Evolutionary conservation across 176 grass and related monocot species (phyloP).

Genomic region (Luzula sylvatica): DNA sequence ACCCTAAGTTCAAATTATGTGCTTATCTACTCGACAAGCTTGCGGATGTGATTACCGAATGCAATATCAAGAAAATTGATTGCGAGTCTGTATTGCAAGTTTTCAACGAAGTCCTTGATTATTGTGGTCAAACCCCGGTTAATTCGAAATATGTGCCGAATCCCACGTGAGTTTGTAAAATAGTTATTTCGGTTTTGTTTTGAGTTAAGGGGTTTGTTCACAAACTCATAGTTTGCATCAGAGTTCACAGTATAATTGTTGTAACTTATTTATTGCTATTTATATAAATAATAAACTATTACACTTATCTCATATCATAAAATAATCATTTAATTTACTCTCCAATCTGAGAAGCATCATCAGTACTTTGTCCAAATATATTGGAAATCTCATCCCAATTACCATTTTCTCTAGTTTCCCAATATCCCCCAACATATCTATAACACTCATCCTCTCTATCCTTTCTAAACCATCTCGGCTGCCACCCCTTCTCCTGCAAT

Average conservation of each 20-base stretch:
- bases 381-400: slow-evolving; percentile 46
- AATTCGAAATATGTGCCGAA: not conserved
- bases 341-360: no score
- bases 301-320: no score
- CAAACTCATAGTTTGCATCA: no score
- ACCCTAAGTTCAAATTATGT: not conserved
- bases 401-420: slow-evolving; percentile 15
- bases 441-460: slow-evolving; percentile 28
- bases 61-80: not conserved
- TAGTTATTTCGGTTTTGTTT: no score
- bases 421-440: no score
- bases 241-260: no score
- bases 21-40: not conserved
- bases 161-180: not conserved
- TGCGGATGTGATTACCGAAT: not conserved
- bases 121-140: not conserved
- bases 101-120: no score
- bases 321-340: no score
- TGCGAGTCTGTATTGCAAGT: not conserved
- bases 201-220: no score
- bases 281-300: no score
- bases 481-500: slow-evolving; percentile 74
- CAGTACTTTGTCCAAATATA: slow-evolving; percentile 48
- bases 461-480: slow-evolving; percentile 72
- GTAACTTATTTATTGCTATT: no score